Base-by-base conservation (phyloP, 1,284 basidiomycete species). In the Cystobasidium pallidum region DNA sequence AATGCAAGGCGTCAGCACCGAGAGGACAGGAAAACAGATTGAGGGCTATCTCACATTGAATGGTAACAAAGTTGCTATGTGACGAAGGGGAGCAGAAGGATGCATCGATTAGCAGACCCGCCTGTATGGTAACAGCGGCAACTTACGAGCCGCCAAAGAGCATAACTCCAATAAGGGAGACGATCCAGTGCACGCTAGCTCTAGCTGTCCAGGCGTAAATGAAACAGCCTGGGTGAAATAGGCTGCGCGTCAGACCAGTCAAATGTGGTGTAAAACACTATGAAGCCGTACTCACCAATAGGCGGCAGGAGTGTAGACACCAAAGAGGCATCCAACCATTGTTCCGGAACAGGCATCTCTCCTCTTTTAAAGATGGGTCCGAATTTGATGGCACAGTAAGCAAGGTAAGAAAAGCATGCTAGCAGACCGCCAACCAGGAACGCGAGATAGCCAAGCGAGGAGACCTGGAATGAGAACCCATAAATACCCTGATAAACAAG, bases 151-250 rank as follows among this genome's bases (percentile, higher is more conserved):
- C 58, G 26, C 49, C 65, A 57, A 74, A 77, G 0, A 77, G 47
- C 0, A 62, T 61, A 0, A 74, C 74, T 0, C 75, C 77, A 52
- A 76, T 72, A 2, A 66, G 63, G 0, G 76, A 73, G 1, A 55
- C 76, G 3, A 76, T 75, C 75, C 75, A 73, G 47, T 73, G 59
- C 17, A 26, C 13, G 32, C 28, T 10, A 49, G 30, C 0, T 61
- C 70, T 11, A 45, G 54, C 21, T 3, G 68, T 61, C 75, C 75
- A 76, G 2, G 70, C 77, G 32, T 77, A 77, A 15, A 77, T 59
- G 13, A 76, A 55, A 0, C 75, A 64, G 13, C 74, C 73, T 41
- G 68, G n/a, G 1, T 70, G 72, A 45, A 61, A 39, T 73, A 64
- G 13, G 68, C 49, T 1, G 47, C 58, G 0, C 19, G 21, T 45